These are phyloP conservation scores for Yamagishiella unicocca DNA, from an alignment of 139 green algal genomes.

Conservation along the genomic window DNA sequence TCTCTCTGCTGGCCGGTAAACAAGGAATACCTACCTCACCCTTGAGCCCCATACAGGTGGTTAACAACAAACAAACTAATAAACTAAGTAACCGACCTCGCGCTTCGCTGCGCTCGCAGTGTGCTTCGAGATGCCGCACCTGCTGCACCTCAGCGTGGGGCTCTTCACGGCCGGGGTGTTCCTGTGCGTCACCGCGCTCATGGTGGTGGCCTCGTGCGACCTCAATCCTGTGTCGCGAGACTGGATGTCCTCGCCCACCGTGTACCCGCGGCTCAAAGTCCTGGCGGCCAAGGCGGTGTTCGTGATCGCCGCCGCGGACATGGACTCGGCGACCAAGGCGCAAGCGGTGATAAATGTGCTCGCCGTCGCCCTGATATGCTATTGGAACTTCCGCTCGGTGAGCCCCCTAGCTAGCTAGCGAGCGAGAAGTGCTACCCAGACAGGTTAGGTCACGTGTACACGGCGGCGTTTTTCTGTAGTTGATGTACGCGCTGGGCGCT, in stretches of 20 bases:
- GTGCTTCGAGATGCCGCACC: conserved; percentile 46
- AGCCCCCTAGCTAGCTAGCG: no score
- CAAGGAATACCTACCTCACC: neutral
- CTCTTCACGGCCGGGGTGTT: conserved; percentile 7
- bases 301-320: neutral
- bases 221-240: conserved; percentile 5
- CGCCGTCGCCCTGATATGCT: neutral
- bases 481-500: no score
- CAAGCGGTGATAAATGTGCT: neutral
- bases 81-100: no score
- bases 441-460: no score
- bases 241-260: conserved; percentile 20
- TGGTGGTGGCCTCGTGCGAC: conserved; percentile 30
- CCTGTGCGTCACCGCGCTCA: neutral
- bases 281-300: conserved; percentile 25
- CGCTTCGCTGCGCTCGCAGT: neutral
- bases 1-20: neutral
- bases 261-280: conserved; percentile 21
- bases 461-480: no score
- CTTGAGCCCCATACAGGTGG: neutral
- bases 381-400: conserved; percentile 6
- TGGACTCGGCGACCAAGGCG: neutral
- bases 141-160: conserved; percentile 24
- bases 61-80: no score
- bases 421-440: no score